These are phyloP conservation scores for Mycena amicta DNA, from an alignment of 768 basidiomycete species.

Conservation along the genomic window DNA sequence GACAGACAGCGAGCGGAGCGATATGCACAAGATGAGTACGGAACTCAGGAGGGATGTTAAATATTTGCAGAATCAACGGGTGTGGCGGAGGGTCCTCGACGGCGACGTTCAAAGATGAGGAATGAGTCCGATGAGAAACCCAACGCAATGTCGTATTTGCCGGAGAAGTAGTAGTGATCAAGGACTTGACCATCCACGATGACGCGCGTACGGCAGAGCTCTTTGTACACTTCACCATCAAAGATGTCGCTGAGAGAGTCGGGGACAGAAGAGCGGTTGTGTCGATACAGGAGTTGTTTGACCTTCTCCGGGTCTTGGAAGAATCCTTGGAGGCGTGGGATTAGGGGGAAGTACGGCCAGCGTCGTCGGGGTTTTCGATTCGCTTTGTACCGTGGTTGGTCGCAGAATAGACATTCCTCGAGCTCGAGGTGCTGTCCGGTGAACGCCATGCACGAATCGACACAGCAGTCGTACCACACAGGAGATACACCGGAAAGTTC, in stretches of 20 bases:
- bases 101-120: slow-evolving; percentile 35
- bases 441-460: slow-evolving; percentile 36
- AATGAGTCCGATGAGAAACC: slow-evolving; percentile 47
- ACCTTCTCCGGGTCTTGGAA: slow-evolving; percentile 14
- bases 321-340: slow-evolving; percentile 30
- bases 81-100: slow-evolving; percentile 35
- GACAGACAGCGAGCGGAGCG: slow-evolving; percentile 32
- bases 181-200: slow-evolving; percentile 27
- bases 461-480: slow-evolving; percentile 34
- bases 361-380: slow-evolving; percentile 13
- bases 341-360: slow-evolving; percentile 34
- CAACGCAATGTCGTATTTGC: slow-evolving; percentile 43
- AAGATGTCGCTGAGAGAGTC: slow-evolving; percentile 35
- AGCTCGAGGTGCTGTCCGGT: slow-evolving; percentile 23
- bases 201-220: slow-evolving; percentile 27
- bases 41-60: slow-evolving; percentile 37
- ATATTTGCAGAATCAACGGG: slow-evolving; percentile 45
- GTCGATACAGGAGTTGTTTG: slow-evolving; percentile 19
- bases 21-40: slow-evolving; percentile 31
- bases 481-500: slow-evolving; percentile 29
- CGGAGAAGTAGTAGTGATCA: slow-evolving; percentile 37
- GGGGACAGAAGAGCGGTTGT: slow-evolving; percentile 10
- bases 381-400: slow-evolving; percentile 11
- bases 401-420: slow-evolving; percentile 23
- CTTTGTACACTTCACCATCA: slow-evolving; percentile 35